Conservation (phyloP, 2,329 filamentous ascomycete species). For the Blastomyces percursus region DNA sequence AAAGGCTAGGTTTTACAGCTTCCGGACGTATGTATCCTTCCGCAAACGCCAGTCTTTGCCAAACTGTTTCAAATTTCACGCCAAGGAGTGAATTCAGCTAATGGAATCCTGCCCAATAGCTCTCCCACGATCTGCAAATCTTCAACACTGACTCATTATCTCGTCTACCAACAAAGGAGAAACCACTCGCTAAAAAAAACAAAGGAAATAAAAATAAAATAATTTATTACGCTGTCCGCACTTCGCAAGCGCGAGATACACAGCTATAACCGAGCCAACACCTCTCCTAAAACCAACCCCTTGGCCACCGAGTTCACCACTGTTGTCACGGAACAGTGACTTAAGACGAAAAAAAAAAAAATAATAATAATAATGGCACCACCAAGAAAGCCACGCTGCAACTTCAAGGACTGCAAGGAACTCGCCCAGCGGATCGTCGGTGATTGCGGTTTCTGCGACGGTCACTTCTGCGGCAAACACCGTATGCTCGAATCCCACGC, state of each 20-base stretch:
- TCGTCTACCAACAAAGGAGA: neutral
- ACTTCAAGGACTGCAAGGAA: constrained; percentile 78
- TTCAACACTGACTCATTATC: neutral
- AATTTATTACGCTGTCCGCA: neutral
- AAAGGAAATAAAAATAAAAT: neutral
- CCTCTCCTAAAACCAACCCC: constrained; percentile 19
- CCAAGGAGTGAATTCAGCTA: neutral
- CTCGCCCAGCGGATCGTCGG: constrained; percentile 86
- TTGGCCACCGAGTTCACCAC: neutral
- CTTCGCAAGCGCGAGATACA: neutral
- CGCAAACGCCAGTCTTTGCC: neutral
- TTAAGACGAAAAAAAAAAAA: neutral
- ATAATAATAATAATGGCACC: constrained; percentile 16
- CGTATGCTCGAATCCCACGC: constrained; percentile 88
- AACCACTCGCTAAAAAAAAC: neutral
- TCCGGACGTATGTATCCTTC: neutral
- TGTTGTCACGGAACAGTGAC: neutral
- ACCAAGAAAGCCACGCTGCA: constrained; percentile 60
- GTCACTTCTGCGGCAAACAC: constrained; percentile 92
- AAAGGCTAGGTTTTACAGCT: neutral
- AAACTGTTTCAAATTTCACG: neutral
- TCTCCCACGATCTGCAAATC: neutral
- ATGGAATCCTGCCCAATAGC: neutral
- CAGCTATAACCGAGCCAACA: neutral
- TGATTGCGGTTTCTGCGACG: constrained; percentile 89